Base-by-base conservation (phyloP, 176 grass and related monocot species). In the Triticum monococcum region DNA sequence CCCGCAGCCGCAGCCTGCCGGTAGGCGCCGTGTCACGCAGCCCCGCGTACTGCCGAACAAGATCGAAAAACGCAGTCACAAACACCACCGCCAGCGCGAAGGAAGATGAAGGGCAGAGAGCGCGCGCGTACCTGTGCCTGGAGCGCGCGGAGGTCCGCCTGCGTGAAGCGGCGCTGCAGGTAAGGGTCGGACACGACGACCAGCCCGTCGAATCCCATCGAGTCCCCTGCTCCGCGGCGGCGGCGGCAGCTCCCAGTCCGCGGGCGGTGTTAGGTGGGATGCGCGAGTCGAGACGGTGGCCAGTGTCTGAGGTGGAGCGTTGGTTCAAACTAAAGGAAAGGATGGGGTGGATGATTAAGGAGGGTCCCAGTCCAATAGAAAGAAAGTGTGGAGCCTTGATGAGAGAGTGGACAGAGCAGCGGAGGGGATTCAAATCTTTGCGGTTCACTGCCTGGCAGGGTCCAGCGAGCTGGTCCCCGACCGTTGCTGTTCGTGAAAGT, bases 161-260 rank as follows among this genome's bases (percentile, higher is more conserved):
- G 94, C 68, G 92, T 94, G 90, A 97, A 97, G 75, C 92, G 88
- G 83, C 89, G 91, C 88, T 97, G 89, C 33, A 97, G 85, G 83
- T 89, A 97, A 24, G 94, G 92, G 68, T 97, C 90, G 64, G 92
- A 94, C 28, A 97, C 94, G 23, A 94, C 78, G 11, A 93, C 88
- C 45, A 90, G 74, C 11, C 84, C 87, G 68, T 84, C 81, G 31
- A 91, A 76, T 50, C 77, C 89, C 89, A 91, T 91, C 26, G 20
- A 32, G 48, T 77, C 16, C 64, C 43, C 14, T 46, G 22, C 30
- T 37, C 35, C 43, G 48, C 37, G 4, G n/a, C 50, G 84, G 31
- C 50, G 84, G 63, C 75, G 40, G 52, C 77, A 73, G 52, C 62
- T 43, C 17, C 5, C 74, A 45, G 65, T 54, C 68, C 7, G 54